Conservation (phyloP, 2,329 filamentous ascomycete species). For the Arthrobotrys iridis region DNA sequence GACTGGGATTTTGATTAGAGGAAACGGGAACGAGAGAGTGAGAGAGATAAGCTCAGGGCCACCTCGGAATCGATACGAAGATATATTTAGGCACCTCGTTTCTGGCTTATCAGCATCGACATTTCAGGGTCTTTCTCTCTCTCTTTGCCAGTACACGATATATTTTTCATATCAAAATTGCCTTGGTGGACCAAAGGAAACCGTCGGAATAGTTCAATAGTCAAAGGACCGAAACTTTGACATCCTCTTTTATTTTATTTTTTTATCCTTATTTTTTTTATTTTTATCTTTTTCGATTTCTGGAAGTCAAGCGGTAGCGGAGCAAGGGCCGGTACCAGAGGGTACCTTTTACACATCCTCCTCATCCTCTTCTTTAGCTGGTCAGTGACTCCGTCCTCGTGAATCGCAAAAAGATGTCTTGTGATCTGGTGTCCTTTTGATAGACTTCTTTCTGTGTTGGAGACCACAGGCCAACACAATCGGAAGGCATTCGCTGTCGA, state of each 20-base stretch:
- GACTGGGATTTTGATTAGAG: too few relatives aligned
- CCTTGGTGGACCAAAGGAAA: too few relatives aligned
- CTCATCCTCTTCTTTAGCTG: too few relatives aligned
- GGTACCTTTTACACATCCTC: constrained; percentile 19
- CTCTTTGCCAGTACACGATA: not conserved
- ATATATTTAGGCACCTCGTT: too few relatives aligned
- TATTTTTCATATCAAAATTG: too few relatives aligned
- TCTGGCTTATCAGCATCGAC: too few relatives aligned
- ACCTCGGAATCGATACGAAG: not conserved
- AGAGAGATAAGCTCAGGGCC: not conserved
- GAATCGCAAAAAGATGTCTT: constrained; percentile 15
- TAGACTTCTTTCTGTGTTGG: not conserved
- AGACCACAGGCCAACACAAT: constrained; percentile 11
- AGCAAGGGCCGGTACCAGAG: constrained; percentile 23
- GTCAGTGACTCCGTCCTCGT: constrained; percentile 22
- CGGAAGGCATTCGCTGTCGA: not conserved
- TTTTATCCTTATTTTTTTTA: too few relatives aligned
- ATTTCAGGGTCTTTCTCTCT: not conserved
- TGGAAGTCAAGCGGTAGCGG: constrained; percentile 2
- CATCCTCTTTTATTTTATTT: too few relatives aligned
- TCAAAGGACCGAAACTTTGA: too few relatives aligned
- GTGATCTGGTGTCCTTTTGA: constrained; percentile 16
- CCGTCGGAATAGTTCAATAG: too few relatives aligned
- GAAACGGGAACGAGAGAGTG: not conserved
- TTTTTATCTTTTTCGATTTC: constrained; percentile 6